Conservation (phyloP, 2,329 filamentous ascomycete genomes). For the Huntiella omanensis region DNA sequence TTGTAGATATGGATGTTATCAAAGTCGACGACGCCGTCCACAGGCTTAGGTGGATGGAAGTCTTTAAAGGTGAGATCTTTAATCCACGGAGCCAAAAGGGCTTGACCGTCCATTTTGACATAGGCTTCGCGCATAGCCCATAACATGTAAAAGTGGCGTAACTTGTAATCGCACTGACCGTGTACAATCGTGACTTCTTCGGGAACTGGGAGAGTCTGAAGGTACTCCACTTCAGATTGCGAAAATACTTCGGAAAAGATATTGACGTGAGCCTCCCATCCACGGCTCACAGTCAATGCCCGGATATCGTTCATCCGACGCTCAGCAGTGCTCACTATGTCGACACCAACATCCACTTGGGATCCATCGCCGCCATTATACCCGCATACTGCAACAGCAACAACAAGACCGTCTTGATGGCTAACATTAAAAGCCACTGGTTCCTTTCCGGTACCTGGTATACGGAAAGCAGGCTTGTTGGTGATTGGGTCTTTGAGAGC, state of each 20-base stretch:
- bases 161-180: slow-evolving; percentile 29
- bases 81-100: slow-evolving; percentile 55
- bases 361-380: slow-evolving; percentile 15
- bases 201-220: slow-evolving; percentile 27
- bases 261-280: slow-evolving; percentile 50
- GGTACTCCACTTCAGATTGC: slow-evolving; percentile 38
- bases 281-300: slow-evolving; percentile 36
- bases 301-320: slow-evolving; percentile 40
- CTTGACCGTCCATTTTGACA: slow-evolving; percentile 68
- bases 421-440: slow-evolving; percentile 54
- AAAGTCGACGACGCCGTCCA: slow-evolving; percentile 8
- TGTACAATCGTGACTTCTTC: not conserved
- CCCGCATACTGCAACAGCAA: slow-evolving; percentile 35
- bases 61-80: slow-evolving; percentile 47
- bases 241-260: slow-evolving; percentile 55
- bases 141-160: slow-evolving; percentile 55
- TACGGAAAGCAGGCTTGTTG: slow-evolving; percentile 34
- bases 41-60: slow-evolving; percentile 35
- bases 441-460: slow-evolving; percentile 26
- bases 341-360: slow-evolving; percentile 40
- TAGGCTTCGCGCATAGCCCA: slow-evolving; percentile 70
- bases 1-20: slow-evolving; percentile 5
- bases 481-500: slow-evolving; percentile 33
- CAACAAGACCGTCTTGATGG: slow-evolving; percentile 60
- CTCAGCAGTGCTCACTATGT: slow-evolving; percentile 60